phyloP scores from a whole-genome alignment of 31 red algal genomes.

The Odonthalia washingtoniensis region DNA sequence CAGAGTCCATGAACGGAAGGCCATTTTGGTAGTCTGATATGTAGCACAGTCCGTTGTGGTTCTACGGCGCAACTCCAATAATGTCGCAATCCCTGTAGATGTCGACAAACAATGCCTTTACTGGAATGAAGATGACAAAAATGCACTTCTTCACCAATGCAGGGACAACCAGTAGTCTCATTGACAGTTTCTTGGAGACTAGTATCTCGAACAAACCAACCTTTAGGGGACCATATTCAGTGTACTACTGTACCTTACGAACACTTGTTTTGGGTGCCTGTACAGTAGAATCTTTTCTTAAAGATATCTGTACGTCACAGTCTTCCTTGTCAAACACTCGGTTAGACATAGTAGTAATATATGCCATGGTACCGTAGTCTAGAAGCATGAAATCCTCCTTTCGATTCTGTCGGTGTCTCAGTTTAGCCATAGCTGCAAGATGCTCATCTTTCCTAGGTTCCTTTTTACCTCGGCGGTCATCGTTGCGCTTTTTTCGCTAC shows the following conservation, averaged over 20 bases:
- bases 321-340: not conserved
- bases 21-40: conserved; percentile 23
- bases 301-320: not conserved
- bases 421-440: not conserved
- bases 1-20: no score
- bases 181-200: not conserved
- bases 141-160: conserved; percentile 31
- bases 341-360: conserved; percentile 8
- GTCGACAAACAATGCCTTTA: conserved; percentile 33
- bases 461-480: not conserved
- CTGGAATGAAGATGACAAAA: conserved; percentile 10
- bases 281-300: conserved; percentile 22
- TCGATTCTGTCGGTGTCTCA: not conserved
- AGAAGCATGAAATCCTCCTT: conserved; percentile 26
- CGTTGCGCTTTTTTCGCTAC: not conserved
- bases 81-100: conserved; percentile 5
- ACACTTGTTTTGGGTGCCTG: not conserved
- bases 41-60: conserved; percentile 33
- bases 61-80: conserved; percentile 6
- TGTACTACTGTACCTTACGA: not conserved
- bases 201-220: not conserved
- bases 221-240: not conserved
- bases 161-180: conserved; percentile 26
- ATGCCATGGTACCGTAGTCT: conserved; percentile 25
- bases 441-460: not conserved